These are phyloP conservation scores for Aspergillus sp. DNA, from an alignment of 2,329 filamentous ascomycete species.

Conservation along the genomic window DNA sequence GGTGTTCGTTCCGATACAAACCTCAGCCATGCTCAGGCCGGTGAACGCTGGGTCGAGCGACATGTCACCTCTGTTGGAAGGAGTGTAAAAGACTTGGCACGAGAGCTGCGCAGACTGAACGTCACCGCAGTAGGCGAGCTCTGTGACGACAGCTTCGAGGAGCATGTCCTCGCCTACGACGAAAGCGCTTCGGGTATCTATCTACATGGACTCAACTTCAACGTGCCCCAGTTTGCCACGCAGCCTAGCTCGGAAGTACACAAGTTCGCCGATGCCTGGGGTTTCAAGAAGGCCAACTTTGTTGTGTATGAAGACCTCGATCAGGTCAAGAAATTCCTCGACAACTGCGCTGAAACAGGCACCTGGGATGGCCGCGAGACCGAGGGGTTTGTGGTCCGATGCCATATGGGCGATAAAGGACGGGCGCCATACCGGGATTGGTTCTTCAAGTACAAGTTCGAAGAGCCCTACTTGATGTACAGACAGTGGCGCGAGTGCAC, in stretches of 20 bases:
- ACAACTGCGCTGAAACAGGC: constrained; percentile 82
- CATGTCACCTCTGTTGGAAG: constrained; percentile 78
- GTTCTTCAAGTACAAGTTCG: constrained; percentile 99
- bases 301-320: constrained; percentile 73
- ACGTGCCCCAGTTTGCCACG: constrained; percentile 87
- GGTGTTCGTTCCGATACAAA: constrained; percentile 71
- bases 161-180: constrained; percentile 90
- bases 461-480: constrained; percentile 98
- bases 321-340: constrained; percentile 76
- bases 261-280: constrained; percentile 86
- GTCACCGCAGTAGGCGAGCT: constrained; percentile 94
- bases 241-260: constrained; percentile 83
- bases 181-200: constrained; percentile 85
- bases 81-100: constrained; percentile 75
- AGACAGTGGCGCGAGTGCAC: constrained; percentile 98
- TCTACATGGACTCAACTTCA: constrained; percentile 93
- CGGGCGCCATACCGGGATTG: constrained; percentile 73
- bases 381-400: constrained; percentile 94
- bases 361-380: constrained; percentile 89
- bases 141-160: constrained; percentile 94
- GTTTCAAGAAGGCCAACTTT: constrained; percentile 85
- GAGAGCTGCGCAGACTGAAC: constrained; percentile 75
- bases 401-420: constrained; percentile 62
- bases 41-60: constrained; percentile 76
- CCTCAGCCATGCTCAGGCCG: constrained; percentile 79